Evolutionary conservation across 108 stramenopile species (phyloP), one percentile per base, ranked within the genome.

Genomic region (Discostella stelligeroides): DNA sequence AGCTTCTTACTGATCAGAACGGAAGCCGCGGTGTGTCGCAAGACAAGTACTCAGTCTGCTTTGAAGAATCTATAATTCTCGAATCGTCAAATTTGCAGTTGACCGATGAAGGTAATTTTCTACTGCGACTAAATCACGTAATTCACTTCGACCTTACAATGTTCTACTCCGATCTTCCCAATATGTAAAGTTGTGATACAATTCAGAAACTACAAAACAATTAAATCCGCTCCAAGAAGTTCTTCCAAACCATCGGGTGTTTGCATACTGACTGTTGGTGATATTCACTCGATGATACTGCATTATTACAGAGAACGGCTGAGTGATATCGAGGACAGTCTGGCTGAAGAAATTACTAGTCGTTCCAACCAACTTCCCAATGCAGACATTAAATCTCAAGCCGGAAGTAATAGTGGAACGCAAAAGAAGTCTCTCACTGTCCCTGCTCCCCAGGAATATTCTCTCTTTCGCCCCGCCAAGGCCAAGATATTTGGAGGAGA

Each of bases 31-130:
- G 29, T 3, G 20, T 55, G 21, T 69, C 78, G 39, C 17, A 41
- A 18, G 57, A 58, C 20, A 66, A 61, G 14, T 79, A 75, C 48
- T 64, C 72, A 9, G 54, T 66, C 17, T 49, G 46, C 15, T 79
- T 69, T 29, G 78, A 79, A 34, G 67, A 79, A 45, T 69, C 67
- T 9, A 29, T 79, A 20, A 55, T 75, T 57, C 25, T 79, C 8
- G 54, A 73, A 0, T 46, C 73, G 28, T 17, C 60, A 15, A 68
- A 74, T 45, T 69, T 79, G 51, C 73, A 79, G 57, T 67, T 79
- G 25, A 30, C n/a, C 20, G 78, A 79, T 54, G 53, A 74, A 68
- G 67, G 70, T 67, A 63, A 55, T 42, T 34, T 49, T 51, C 40
- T 11, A 70, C 21, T 10, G 30, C 25, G 68, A 47, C 51, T 61